Evolutionary conservation across 1,139 yeast genomes (phyloP).

Genomic region (Kodamaea fungicola): DNA sequence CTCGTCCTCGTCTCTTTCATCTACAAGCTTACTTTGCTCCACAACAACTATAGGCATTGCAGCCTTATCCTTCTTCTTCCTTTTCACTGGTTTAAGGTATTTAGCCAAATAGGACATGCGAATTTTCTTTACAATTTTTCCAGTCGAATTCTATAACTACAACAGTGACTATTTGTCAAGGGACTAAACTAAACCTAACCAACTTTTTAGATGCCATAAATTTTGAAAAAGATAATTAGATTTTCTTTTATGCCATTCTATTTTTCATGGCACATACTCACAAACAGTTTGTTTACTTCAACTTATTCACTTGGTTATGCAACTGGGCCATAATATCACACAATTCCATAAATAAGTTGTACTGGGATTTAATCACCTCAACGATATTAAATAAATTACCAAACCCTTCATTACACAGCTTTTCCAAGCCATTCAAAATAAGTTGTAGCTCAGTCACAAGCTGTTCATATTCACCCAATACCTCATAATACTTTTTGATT

Average conservation of each 20-base stretch:
- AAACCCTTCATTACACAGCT: slow-evolving; percentile 41
- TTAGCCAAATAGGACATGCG: slow-evolving; percentile 37
- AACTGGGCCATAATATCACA: slow-evolving; percentile 88
- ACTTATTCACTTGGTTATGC: slow-evolving; percentile 58
- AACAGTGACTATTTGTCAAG: neutral
- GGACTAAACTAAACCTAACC: too few relatives aligned
- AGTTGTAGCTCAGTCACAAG: slow-evolving; percentile 72
- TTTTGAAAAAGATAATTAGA: too few relatives aligned
- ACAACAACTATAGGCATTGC: slow-evolving; percentile 13
- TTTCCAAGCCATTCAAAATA: slow-evolving; percentile 41
- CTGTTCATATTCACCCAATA: slow-evolving; percentile 67
- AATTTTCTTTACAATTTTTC: neutral
- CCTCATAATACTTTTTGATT: slow-evolving; percentile 63
- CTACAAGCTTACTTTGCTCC: slow-evolving; percentile 15
- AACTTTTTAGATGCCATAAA: too few relatives aligned
- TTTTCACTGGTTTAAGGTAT: slow-evolving; percentile 32
- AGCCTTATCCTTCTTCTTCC: slow-evolving; percentile 15
- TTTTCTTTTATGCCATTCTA: too few relatives aligned
- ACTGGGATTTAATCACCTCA: slow-evolving; percentile 75
- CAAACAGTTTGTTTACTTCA: slow-evolving; percentile 8
- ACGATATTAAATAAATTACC: slow-evolving; percentile 57
- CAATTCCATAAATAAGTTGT: slow-evolving; percentile 81
- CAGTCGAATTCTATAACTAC: neutral
- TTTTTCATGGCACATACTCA: too few relatives aligned
- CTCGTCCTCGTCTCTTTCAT: slow-evolving; percentile 12